Evolutionary conservation across 1,139 yeast genomes (phyloP), one percentile per base, ranked within the genome.

Genomic region (Suhomyces chickasaworum): DNA sequence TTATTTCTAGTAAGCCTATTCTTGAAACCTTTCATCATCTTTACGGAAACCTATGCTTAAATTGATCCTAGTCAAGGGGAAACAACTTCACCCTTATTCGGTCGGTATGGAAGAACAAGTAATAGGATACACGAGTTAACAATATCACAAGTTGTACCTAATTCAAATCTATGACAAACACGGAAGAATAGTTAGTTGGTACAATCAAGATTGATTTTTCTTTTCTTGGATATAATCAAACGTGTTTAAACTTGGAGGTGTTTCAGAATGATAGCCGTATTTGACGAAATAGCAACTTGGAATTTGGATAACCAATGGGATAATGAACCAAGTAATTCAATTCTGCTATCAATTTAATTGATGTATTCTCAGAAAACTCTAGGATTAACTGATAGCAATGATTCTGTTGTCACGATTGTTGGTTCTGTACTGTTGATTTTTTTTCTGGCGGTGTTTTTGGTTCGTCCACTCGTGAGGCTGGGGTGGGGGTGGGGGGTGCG

Each of bases 11-110:
- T 70, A 58, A 75, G 78, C 56, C 78, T 69, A 51, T 75, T 75
- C 55, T 75, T 75, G 58, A 75, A 75, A 23, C 80, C 80, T 66
- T 75, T 75, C 79, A 75, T 75, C 80, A 75, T 75, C 46, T 68
- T 73, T 29, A 15, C 16, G 40, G 15, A 18, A 15, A 20, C 29
- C 37, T 21, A 22, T 8, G 17, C 22, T 15, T 9, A 18, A 35
- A 15, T n/a, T n/a, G 37, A 10, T 35, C 18, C 12, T 22, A 12
- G 7, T 16, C 22, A 17, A 23, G 37, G 37, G 22, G 12, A 16
- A 12, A 35, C 12, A 7, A 7, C n/a, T 35, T 22, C 30, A 35
- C 39, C 37, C 37, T 35, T 35, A 20, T 4, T 20, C 16, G 17
- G 29, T 25, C 16, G 17, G 29, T 25, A n/a, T 16, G 23, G 16